Conservation (phyloP, 371 early-diverging fungal genomes). For the Dichotomocladium elegans region DNA sequence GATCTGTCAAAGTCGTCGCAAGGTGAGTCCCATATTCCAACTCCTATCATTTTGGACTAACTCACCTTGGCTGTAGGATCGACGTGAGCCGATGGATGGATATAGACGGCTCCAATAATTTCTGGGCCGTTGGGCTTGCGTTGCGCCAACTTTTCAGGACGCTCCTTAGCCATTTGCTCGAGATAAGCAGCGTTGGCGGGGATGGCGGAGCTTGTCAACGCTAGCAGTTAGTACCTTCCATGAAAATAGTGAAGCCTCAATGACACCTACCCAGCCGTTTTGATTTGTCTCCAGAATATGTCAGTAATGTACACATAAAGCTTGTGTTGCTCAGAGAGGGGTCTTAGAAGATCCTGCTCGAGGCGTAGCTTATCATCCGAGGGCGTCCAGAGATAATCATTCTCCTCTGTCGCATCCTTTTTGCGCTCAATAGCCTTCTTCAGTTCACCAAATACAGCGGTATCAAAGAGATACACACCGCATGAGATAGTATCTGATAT, state of each 20-base stretch:
- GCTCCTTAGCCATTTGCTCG: slow-evolving; percentile 64
- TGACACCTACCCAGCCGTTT: slow-evolving; percentile 76
- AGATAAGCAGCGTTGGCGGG: slow-evolving; percentile 90
- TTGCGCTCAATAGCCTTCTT: slow-evolving; percentile 59
- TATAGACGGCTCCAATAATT: slow-evolving; percentile 87
- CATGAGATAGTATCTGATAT: slow-evolving; percentile 92
- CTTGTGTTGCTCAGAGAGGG: slow-evolving; percentile 76
- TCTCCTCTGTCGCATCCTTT: slow-evolving; percentile 58
- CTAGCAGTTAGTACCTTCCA: background rate
- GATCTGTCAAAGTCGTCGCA: slow-evolving; percentile 44
- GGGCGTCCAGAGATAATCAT: slow-evolving; percentile 45
- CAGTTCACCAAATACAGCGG: slow-evolving; percentile 82
- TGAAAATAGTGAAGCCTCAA: background rate
- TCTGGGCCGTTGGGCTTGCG: slow-evolving; percentile 60
- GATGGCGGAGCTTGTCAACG: slow-evolving; percentile 76
- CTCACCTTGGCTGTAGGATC: slow-evolving; percentile 88
- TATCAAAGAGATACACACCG: slow-evolving; percentile 89
- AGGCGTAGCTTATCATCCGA: slow-evolving; percentile 76
- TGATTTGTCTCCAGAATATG: slow-evolving; percentile 93
- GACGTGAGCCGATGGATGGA: slow-evolving; percentile 91
- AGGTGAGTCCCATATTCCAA: background rate
- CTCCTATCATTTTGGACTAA: background rate
- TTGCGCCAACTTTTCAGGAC: slow-evolving; percentile 64
- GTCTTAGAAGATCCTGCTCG: slow-evolving; percentile 89
- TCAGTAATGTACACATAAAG: slow-evolving; percentile 77